These are phyloP conservation scores for Gastrolobium villosum DNA, from an alignment of 306 rosid genomes.

Conservation along the genomic window DNA sequence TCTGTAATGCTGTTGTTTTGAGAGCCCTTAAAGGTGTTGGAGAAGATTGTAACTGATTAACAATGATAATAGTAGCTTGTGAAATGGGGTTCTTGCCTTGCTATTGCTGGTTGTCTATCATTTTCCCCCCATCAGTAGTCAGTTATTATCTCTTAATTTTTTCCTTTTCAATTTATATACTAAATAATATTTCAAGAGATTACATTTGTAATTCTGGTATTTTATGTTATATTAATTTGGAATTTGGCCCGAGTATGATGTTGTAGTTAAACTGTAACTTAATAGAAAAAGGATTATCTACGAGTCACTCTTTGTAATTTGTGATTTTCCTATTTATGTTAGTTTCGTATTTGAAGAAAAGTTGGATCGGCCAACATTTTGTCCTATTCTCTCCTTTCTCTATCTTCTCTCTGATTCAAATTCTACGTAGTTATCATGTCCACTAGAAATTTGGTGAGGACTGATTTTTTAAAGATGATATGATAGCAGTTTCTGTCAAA, in stretches of 20 bases:
- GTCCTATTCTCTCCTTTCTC: too few relatives aligned
- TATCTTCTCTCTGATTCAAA: background rate
- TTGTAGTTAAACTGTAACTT: too few relatives aligned
- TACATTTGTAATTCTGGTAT: background rate
- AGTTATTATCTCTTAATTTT: background rate
- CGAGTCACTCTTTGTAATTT: too few relatives aligned
- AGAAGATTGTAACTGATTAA: background rate
- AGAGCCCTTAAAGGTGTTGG: background rate
- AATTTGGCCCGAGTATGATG: too few relatives aligned
- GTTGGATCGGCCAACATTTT: too few relatives aligned
- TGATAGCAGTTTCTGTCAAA: background rate
- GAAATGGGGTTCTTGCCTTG: background rate
- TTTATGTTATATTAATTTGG: background rate
- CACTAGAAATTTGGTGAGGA: background rate
- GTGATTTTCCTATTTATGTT: too few relatives aligned
- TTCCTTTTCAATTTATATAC: background rate
- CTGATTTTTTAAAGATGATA: background rate
- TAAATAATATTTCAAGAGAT: background rate
- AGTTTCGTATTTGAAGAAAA: too few relatives aligned
- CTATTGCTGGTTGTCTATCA: background rate
- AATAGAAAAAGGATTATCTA: too few relatives aligned
- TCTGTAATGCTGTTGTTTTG: background rate
- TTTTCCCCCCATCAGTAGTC: background rate
- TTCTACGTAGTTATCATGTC: background rate
- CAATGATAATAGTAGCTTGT: background rate